These are phyloP conservation scores for Rhodosporidiobolus sp. DNA, from an alignment of 768 basidiomycete species.

Conservation along the genomic window DNA sequence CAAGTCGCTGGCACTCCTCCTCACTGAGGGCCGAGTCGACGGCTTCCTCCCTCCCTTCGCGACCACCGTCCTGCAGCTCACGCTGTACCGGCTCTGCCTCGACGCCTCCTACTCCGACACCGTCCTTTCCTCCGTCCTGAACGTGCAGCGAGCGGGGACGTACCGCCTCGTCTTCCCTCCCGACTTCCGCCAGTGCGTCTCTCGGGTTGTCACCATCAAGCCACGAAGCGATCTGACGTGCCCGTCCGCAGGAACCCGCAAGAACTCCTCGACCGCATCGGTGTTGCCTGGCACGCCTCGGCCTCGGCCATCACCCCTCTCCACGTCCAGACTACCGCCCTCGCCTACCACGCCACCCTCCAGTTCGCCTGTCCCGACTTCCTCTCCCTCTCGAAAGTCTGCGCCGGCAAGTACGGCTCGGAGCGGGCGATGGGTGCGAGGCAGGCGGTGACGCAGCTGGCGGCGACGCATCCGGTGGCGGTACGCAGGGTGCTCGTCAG, in stretches of 20 bases:
- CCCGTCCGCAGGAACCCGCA: neutral
- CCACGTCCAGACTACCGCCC: neutral
- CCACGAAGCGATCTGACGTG: no score
- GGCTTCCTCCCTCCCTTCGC: neutral
- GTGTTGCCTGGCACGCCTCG: neutral
- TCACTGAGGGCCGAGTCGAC: neutral
- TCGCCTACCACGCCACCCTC: neutral
- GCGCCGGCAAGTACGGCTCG: slow-evolving; percentile 1
- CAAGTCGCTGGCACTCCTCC: neutral
- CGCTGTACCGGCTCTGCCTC: slow-evolving; percentile 1
- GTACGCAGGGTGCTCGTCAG: neutral
- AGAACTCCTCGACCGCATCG: slow-evolving; percentile 6
- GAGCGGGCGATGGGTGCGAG: neutral
- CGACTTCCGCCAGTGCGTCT: neutral
- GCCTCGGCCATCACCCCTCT: neutral
- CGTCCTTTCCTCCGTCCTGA: neutral
- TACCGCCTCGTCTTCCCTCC: neutral
- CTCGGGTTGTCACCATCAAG: neutral
- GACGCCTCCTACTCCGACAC: neutral
- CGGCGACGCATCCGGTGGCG: neutral
- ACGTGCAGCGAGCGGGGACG: neutral
- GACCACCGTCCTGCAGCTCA: neutral
- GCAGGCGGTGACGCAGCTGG: neutral
- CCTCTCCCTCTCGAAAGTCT: neutral
- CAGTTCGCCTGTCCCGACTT: slow-evolving; percentile 2